Evolutionary conservation across 164 flowering plant genomes (phyloP), one percentile per base, ranked within the genome.

Genomic region (Magnolia changhungtana): DNA sequence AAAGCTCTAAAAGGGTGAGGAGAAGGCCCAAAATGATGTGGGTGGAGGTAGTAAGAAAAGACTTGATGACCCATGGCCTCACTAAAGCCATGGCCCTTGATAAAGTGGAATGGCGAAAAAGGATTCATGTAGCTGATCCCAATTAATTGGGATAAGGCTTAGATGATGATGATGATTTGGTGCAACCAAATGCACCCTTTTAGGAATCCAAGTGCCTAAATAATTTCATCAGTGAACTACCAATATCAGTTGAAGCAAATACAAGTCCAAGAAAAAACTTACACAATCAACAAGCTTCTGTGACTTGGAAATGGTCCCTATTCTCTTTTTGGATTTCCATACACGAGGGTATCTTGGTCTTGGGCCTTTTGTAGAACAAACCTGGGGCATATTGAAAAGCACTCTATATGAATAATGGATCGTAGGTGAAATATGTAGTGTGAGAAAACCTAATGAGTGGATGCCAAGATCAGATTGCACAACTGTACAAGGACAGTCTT

Each of bases 281-380:
- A 92, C 98, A 85, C 90, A 88, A n/a, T 88, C 87, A 76, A 95
- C 91, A 82, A 95, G 86, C 85, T 95, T 92, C 3, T 77, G 66
- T 24, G 98, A 84, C 77, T 95, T 95, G 74, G 98, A 91, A 52
- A 95, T 84, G 69, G 96, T 95, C 71, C 97, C 98, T 68, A 93
- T 86, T 84, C 76, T 91, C 67, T 76, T 85, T 9, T 71, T 87
- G 63, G 91, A 72, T 83, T 93, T 95, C 98, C 97, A 92, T 10
- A 92, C 96, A 51, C 95, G 87, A 31, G 96, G 95, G 82, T 87
- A 90, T 78, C 98, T 86, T 29, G 97, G 97, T 76, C 97, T 81
- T 19, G 97, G 94, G 69, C 98, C 97, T 83, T 88, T 92, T 11
- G 86, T 84, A 24, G 85, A 90, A 74, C 95, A 92, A 50, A 89